Conservation (phyloP, 2,329 filamentous ascomycete genomes). For the Orbilia quercus region DNA sequence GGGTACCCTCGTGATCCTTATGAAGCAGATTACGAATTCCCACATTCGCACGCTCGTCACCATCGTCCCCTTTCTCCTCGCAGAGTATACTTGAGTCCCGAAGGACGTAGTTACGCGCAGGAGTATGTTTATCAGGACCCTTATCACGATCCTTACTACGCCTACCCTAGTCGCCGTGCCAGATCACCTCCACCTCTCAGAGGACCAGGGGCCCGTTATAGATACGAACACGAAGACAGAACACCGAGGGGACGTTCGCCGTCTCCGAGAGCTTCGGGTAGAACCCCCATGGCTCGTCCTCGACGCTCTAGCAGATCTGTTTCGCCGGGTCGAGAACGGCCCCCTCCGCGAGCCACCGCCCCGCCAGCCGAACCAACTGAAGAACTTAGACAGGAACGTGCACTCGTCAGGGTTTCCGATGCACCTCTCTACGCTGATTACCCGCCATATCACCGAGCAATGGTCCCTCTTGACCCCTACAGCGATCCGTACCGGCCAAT, state of each 20-base stretch:
- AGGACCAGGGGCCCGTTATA: conserved; percentile 20
- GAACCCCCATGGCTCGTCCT: conserved; percentile 36
- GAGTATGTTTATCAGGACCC: conserved; percentile 51
- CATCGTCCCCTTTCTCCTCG: conserved; percentile 36
- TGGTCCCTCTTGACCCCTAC: conserved; percentile 41
- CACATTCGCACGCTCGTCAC: conserved; percentile 30
- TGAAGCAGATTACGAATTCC: conserved; percentile 38
- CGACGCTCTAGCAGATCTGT: conserved; percentile 45
- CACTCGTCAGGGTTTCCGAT: conserved; percentile 35
- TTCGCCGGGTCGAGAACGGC: conserved; percentile 40
- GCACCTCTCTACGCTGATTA: conserved; percentile 48
- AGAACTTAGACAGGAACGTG: conserved; percentile 30
- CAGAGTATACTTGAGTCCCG: conserved; percentile 36
- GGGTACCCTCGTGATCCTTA: conserved; percentile 46
- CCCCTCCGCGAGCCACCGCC: conserved; percentile 23
- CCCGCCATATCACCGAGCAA: conserved; percentile 25
- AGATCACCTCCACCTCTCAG: conserved; percentile 21
- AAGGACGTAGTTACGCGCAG: conserved; percentile 44
- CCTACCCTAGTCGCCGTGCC: conserved; percentile 31
- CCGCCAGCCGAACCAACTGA: conserved; percentile 29
- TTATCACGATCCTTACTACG: conserved; percentile 49
- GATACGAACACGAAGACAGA: conserved; percentile 51
- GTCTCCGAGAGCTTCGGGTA: conserved; percentile 20
- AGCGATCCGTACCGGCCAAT: conserved; percentile 41
- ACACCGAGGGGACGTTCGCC: conserved; percentile 41